Conservation (phyloP, 108 stramenopile species). For the Craspedostauros australis region DNA sequence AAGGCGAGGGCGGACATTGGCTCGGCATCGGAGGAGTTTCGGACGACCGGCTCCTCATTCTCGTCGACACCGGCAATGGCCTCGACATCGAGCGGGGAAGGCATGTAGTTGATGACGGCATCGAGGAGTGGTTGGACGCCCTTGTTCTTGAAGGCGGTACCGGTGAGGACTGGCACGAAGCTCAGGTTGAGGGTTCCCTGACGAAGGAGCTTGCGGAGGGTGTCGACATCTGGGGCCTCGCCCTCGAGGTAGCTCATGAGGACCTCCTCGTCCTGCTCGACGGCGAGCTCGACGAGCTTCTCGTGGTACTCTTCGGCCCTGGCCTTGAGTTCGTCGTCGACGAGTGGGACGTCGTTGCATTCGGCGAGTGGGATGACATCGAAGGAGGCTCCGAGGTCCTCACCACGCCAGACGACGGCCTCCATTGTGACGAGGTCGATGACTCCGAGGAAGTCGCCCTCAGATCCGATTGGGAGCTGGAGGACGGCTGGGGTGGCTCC, state of each 20-base stretch:
- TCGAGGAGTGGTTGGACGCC: constrained; percentile 98
- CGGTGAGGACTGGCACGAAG: constrained; percentile 92
- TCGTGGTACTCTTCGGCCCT: constrained; percentile 82
- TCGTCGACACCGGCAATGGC: constrained; percentile 87
- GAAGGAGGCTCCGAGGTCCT: constrained; percentile 95
- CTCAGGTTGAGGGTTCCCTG: constrained; percentile 82
- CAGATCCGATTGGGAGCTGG: constrained; percentile 92
- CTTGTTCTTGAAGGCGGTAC: constrained; percentile 97
- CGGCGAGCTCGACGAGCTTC: constrained; percentile 76
- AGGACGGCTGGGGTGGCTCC: constrained; percentile 90
- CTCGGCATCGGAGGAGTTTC: constrained; percentile 83
- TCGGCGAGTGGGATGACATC: constrained; percentile 85
- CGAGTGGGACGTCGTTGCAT: constrained; percentile 78
- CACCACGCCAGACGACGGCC: constrained; percentile 92
- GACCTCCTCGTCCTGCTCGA: constrained; percentile 90
- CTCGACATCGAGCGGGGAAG: constrained; percentile 93
- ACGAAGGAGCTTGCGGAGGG: constrained; percentile 85
- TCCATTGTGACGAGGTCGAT: constrained; percentile 97
- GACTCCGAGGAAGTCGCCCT: constrained; percentile 91
- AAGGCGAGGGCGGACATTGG: constrained; percentile 93
- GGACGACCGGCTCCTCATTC: constrained; percentile 54
- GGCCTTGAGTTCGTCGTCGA: constrained; percentile 82
- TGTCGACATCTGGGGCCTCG: constrained; percentile 68
- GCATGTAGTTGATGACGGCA: constrained; percentile 96
- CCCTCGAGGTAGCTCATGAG: constrained; percentile 88